Percentiles rank a stretch among this genome's conserved stretches.
phyloP scores from a whole-genome alignment of 352 stramenopile genomes.

The Pythium biforme region DNA sequence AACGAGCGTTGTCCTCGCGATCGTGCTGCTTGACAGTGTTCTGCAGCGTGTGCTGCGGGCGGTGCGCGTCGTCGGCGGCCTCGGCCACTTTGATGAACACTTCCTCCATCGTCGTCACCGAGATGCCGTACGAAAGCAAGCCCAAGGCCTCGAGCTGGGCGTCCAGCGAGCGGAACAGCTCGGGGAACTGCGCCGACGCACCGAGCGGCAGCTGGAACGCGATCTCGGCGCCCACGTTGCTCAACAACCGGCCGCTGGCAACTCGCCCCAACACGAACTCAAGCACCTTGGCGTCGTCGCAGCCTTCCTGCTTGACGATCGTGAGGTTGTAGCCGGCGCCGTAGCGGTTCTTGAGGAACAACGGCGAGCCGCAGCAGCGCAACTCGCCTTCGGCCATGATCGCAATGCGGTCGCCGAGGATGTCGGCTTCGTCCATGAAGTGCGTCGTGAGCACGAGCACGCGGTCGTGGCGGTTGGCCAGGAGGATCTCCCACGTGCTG shows the following conservation, averaged over 20 bases:
- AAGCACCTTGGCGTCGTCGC: constrained; percentile 22
- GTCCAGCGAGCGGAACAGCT: constrained; percentile 66
- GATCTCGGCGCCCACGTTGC: constrained; percentile 73
- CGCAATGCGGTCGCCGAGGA: no score
- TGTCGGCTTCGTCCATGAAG: no score
- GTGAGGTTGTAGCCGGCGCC: constrained; percentile 78
- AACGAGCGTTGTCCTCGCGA: not conserved
- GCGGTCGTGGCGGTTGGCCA: constrained; percentile 40
- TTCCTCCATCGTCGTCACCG: constrained; percentile 96
- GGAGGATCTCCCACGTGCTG: constrained; percentile 84
- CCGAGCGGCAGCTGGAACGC: constrained; percentile 64
- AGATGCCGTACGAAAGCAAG: constrained; percentile 89
- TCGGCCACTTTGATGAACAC: constrained; percentile 88
- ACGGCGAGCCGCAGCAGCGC: no score
- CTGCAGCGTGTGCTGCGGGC: constrained; percentile 28
- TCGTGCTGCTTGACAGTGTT: constrained; percentile 23
- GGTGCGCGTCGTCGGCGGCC: constrained; percentile 20
- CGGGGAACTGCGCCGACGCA: constrained; percentile 44
- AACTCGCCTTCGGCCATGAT: no score
- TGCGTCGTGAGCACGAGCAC: no score
- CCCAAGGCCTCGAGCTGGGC: constrained; percentile 34
- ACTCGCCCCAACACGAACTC: constrained; percentile 39
- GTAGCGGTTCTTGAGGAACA: no score
- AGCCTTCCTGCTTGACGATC: constrained; percentile 28
- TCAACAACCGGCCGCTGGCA: constrained; percentile 43